Base-by-base conservation (phyloP, 805 yeast genomes). In the Sugiyamaella floridensis region DNA sequence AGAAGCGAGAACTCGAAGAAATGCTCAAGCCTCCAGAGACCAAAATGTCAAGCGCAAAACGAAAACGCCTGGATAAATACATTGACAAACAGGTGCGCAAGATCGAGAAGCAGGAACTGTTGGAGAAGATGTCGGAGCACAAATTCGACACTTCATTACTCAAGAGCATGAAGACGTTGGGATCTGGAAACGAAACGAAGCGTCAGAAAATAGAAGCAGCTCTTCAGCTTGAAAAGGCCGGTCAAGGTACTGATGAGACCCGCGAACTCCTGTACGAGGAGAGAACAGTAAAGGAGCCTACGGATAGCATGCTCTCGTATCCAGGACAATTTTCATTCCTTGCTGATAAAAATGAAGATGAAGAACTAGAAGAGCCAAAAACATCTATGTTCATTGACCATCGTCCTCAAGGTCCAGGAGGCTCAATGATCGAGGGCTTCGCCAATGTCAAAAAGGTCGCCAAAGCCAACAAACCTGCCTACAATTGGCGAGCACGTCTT, bases 1-100 rank as follows among this genome's bases (percentile, higher is more conserved):
- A 86, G 57, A 87, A 86, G 65, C 70, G 92, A 48, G 79, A 78
- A 57, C 64, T 90, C 46, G 80, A 82, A 54, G 76, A 80, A 26
- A 67, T 82, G 7, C 72, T 85, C 52, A 67, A 75, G 26, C 83
- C 87, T 44, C 76, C 78, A 51, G 92, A 87, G 54, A 64, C 82
- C 12, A 89, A 89, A 63, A 68, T 86, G 40, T 81, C 90, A 0
- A 73, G 81, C 48, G 77, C 84, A 47, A 92, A 72, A 79, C 76
- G 74, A 78, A 81, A 86, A 71, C 72, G 98, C 53, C 71, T 92
- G 44, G 97, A 92, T 56, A 92, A 92, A 68, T 92, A 89, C 67
- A 89, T 92, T 40, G 53, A 89, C 54, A 95, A 87, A 69, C 97
- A 89, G 66, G 64, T 89, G 60, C 85, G 85, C 62, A 74, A 95